Evolutionary conservation across 2,329 filamentous ascomycete species (phyloP).

Genomic region (Chaetothyriales sp.): DNA sequence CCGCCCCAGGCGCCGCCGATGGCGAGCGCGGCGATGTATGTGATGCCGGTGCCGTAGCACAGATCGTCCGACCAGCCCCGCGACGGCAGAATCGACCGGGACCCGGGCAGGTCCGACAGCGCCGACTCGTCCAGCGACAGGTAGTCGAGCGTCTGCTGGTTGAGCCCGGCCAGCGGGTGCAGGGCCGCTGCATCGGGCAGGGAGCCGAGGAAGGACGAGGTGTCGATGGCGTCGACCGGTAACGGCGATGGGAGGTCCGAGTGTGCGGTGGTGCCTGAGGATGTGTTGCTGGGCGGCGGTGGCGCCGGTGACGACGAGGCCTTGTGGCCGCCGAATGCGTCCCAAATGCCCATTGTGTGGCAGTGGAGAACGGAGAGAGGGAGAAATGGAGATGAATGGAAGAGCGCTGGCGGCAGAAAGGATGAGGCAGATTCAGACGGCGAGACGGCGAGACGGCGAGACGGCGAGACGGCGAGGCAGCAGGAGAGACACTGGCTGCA

Average conservation of each 20-base stretch:
- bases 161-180: slow-evolving; percentile 84
- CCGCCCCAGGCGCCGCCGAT: slow-evolving; percentile 86
- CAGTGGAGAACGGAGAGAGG: neutral
- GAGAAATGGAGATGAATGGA: slow-evolving; percentile 2
- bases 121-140: slow-evolving; percentile 83
- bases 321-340: slow-evolving; percentile 48
- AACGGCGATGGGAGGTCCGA: slow-evolving; percentile 40
- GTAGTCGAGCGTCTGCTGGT: slow-evolving; percentile 89
- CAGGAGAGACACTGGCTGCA: no score
- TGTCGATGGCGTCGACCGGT: slow-evolving; percentile 55
- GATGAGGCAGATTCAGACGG: neutral
- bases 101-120: slow-evolving; percentile 72
- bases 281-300: slow-evolving; percentile 5
- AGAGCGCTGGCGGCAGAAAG: neutral
- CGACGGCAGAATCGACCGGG: slow-evolving; percentile 77
- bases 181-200: slow-evolving; percentile 78
- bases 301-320: slow-evolving; percentile 15
- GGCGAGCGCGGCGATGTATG: slow-evolving; percentile 75
- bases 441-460: neutral
- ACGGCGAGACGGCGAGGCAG: neutral
- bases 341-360: slow-evolving; percentile 44
- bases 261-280: slow-evolving; percentile 17
- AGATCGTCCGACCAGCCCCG: slow-evolving; percentile 96
- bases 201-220: slow-evolving; percentile 70
- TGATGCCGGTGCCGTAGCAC: slow-evolving; percentile 91